Percentiles rank a stretch among this genome's conserved stretches.
Evolutionary conservation across 495 filamentous ascomycete genomes (phyloP).

Genomic region (Penicillium lagena): DNA sequence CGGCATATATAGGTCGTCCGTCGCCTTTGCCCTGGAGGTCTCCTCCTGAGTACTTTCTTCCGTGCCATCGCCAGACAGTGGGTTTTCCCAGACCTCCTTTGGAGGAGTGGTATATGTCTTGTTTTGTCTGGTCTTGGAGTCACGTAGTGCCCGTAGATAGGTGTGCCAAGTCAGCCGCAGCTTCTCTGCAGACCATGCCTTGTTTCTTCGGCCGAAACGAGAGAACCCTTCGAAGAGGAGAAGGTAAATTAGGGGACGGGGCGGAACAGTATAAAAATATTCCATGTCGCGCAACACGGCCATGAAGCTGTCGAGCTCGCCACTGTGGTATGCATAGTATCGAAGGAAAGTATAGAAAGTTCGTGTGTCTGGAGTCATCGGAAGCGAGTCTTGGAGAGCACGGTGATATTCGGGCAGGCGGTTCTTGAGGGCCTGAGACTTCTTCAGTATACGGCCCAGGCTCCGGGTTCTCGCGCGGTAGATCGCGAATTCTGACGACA

Average conservation of each 20-base stretch:
- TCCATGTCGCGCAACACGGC: slow-evolving; percentile 37
- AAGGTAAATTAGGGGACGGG: slow-evolving; percentile 34
- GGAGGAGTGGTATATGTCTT: slow-evolving; percentile 8
- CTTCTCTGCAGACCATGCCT: slow-evolving; percentile 56
- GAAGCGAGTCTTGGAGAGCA: slow-evolving; percentile 31
- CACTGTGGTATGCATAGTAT: slow-evolving; percentile 29
- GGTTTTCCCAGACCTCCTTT: slow-evolving; percentile 33
- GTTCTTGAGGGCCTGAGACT: slow-evolving; percentile 21
- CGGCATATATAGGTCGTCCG: slow-evolving; percentile 22
- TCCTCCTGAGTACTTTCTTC: slow-evolving; percentile 1
- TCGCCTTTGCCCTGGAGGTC: slow-evolving; percentile 2
- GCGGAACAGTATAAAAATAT: slow-evolving; percentile 26
- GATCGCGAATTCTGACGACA: slow-evolving; percentile 19
- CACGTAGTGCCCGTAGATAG: slow-evolving; percentile 47
- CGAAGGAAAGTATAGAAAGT: slow-evolving; percentile 40
- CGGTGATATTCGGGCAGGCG: slow-evolving; percentile 23
- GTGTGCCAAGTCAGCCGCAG: slow-evolving; percentile 40
- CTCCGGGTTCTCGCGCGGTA: slow-evolving; percentile 25
- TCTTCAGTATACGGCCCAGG: slow-evolving; percentile 32
- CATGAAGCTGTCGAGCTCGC: slow-evolving; percentile 29
- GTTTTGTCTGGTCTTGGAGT: slow-evolving; percentile 45
- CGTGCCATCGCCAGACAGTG: slow-evolving; percentile 11
- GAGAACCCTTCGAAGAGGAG: slow-evolving; percentile 69
- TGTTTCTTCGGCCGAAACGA: slow-evolving; percentile 58
- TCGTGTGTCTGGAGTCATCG: slow-evolving; percentile 36